Evolutionary conservation across 2,329 filamentous ascomycete genomes (phyloP), one percentile per base, ranked within the genome.

Genomic region (Hymenoscyphus linearis): DNA sequence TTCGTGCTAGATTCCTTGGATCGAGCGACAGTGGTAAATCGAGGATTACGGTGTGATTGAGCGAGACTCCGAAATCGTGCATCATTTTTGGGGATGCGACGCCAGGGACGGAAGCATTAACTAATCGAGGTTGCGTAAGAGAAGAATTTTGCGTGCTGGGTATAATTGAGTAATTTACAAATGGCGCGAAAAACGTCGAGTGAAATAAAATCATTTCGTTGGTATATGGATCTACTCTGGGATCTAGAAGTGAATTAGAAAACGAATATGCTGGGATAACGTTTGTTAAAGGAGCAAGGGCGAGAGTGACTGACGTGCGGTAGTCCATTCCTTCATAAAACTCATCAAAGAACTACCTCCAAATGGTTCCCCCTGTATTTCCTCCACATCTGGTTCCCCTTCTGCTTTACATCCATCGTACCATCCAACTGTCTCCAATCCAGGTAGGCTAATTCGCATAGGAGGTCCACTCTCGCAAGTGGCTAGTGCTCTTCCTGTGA

Each of bases 31-130:
- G 76, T 0, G 88, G 88, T 10, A 90, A 76, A 67, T 91, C 87
- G 74, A 90, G 80, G 60, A 90, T 88, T 40, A 90, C 75, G 0
- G 86, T 88, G 67, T 89, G 80, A 4, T 70, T 72, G 4, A 75
- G 78, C 1, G 86, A 88, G 1, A 87, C 86, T 14, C 87, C 87
- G 72, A 90, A 90, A 70, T 90, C 87, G 69, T 90, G 88, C 86
- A 90, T 90, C 81, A 90, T 87, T 70, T 87, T 89, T 1, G 86
- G 83, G 1, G 82, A 82, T 3, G 77, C 76, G 27, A 90, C 78
- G 0, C 86, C 86, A 0, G 85, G 81, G 0, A 90, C 78, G 0
- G 85, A 76, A 6, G 77, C 74, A 64, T 84, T 84, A 60, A 88
- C 60, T 34, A 71, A 61, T 56, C 68, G 66, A 0, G 69, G 60